Conservation (phyloP, 2,329 filamentous ascomycete species). For the Coniosporium tulheliwenetii region DNA sequence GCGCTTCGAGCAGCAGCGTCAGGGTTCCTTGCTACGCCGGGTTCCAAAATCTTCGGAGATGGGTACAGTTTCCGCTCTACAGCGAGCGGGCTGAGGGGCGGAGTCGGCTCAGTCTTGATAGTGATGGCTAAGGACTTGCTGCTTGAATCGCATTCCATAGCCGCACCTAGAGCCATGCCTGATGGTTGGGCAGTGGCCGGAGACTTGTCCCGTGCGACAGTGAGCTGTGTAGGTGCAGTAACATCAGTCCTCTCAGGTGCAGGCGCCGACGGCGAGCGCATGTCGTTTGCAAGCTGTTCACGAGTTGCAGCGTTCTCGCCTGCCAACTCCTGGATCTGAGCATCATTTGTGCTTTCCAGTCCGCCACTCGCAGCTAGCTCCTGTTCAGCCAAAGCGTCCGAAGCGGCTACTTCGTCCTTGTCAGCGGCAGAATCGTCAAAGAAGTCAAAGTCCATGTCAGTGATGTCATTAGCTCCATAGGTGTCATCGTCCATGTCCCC, state of each 20-base stretch:
- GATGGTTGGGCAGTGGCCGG: no score
- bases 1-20: neutral
- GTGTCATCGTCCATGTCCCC: constrained; percentile 54
- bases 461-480: constrained; percentile 60
- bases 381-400: no score
- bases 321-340: no score
- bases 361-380: no score
- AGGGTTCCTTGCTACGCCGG: constrained; percentile 6
- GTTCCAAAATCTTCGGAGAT: constrained; percentile 15
- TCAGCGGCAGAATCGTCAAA: constrained; percentile 49
- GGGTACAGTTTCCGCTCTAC: constrained; percentile 31
- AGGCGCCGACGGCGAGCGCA: neutral
- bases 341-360: no score
- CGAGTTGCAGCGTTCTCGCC: no score
- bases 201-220: no score
- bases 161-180: no score
- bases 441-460: constrained; percentile 71
- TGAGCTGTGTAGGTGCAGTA: neutral
- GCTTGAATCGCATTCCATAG: no score
- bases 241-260: neutral
- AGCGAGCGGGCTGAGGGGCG: constrained; percentile 23
- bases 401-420: no score
- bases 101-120: constrained; percentile 11
- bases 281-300: no score
- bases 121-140: neutral